Base-by-base conservation (phyloP, 2,329 filamentous ascomycete species). In the Claviceps sp. region DNA sequence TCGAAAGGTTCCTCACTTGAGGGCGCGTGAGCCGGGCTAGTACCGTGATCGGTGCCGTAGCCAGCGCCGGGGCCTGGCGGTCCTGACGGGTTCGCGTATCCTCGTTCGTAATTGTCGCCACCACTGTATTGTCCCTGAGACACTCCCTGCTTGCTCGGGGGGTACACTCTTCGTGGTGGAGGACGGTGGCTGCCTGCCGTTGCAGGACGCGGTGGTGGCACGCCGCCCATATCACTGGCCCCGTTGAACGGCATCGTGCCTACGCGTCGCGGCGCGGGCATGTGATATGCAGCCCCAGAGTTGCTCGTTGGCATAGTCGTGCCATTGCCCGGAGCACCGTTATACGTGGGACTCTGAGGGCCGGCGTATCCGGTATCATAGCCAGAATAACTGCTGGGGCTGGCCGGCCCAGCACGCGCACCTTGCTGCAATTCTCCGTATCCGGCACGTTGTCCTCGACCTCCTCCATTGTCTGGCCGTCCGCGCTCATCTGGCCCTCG, bases 261-360 rank as follows among this genome's bases (percentile, higher is more conserved):
- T 53, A 64, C 65, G 34, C 70, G 67, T 41, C 65, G 67, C 22
- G 61, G 62, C 8, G 62, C 61, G n/a, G 58, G 59, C 57, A 63
- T 61, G 24, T 63, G 69, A 37, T 70, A 66, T 57, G 69, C 66
- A 18, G 65, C 62, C 18, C 71, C 68, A 49, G 73, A 63, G 11
- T 74, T 70, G 52, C 76, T 72, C 3, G 70, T 63, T 2, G 79
- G 78, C 76, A 82, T 79, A 5, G 81, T 84, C 73, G 76, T 78
- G 53, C 79, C 83, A 58, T 80, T 71, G n/a, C 67, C 61, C 8
- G 76, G 77, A 2, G 75, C 72, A 0, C 70, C 68, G 41, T 71
- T 66, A 54, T 62, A 60, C 8, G 57, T 57, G 11, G 68, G 66
- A 26, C 54, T 58, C 40, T 66, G 66, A 49, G 65, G 55, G 3